These are phyloP conservation scores for Suillus alpinus DNA, from an alignment of 768 basidiomycete genomes.

Conservation along the genomic window DNA sequence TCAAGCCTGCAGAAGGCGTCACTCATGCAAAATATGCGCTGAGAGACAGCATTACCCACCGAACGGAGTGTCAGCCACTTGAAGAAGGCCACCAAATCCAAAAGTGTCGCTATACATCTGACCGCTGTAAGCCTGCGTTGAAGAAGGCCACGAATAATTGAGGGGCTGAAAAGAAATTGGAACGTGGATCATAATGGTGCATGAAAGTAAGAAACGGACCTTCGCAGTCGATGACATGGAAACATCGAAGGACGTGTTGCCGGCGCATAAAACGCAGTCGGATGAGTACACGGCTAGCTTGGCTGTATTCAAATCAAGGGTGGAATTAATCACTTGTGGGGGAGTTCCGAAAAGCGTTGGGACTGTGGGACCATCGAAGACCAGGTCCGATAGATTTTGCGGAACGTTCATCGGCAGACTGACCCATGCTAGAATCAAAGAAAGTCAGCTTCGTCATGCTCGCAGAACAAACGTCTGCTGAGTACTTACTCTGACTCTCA, in stretches of 20 bases:
- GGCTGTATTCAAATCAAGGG: slow-evolving; percentile 15
- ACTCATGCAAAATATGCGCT: background rate
- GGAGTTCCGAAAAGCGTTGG: slow-evolving; percentile 1
- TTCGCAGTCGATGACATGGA: slow-evolving; percentile 24
- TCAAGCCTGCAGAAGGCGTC: slow-evolving; percentile 14
- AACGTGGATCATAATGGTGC: background rate
- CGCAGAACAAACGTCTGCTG: background rate
- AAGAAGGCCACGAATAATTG: slow-evolving; percentile 13
- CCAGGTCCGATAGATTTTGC: background rate
- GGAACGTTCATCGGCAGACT: slow-evolving; percentile 13
- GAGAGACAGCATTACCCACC: slow-evolving; percentile 10
- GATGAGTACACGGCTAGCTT: slow-evolving; percentile 21
- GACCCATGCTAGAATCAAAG: slow-evolving; percentile 20
- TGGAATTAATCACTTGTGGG: slow-evolving; percentile 14
- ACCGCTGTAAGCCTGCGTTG: slow-evolving; percentile 18
- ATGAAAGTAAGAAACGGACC: slow-evolving; percentile 15
- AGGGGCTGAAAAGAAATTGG: slow-evolving; percentile 15
- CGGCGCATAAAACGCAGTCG: slow-evolving; percentile 19
- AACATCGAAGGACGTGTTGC: slow-evolving; percentile 17
- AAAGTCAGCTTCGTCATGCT: background rate
- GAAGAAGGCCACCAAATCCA: slow-evolving; percentile 22
- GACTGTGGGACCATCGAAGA: background rate
- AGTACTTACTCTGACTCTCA: background rate
- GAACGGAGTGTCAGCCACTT: slow-evolving; percentile 12
- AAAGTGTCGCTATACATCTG: slow-evolving; percentile 19